A percentile compares a stretch with the other conserved stretches of the same genome.
Conservation (phyloP, 2,329 filamentous ascomycete species). For the Sporothrix pseudoabietina region DNA sequence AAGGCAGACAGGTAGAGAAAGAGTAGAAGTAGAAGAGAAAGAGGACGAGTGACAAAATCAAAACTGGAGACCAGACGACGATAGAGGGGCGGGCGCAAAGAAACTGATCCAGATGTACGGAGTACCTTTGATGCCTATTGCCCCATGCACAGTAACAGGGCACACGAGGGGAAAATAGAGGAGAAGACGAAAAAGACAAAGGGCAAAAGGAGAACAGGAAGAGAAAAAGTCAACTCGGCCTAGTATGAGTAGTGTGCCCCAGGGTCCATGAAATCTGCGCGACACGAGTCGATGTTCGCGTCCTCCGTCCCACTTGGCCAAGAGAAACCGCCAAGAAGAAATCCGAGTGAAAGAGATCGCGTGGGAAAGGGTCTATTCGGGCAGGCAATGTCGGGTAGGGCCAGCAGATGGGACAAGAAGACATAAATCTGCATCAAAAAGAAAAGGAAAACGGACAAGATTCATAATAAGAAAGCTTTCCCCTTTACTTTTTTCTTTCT, state of each 20-base stretch:
- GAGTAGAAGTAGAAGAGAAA: not conserved
- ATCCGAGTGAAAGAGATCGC: not conserved
- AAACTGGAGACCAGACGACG: not conserved
- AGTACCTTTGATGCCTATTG: not conserved
- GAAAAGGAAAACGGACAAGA: not conserved
- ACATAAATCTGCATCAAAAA: not conserved
- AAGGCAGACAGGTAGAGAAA: not conserved
- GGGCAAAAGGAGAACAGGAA: not conserved
- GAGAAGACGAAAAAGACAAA: not conserved
- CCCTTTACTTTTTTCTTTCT: not conserved
- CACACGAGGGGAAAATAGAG: not conserved
- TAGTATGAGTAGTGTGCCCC: not conserved
- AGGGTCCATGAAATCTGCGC: not conserved
- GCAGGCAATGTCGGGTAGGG: not conserved
- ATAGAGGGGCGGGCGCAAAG: not conserved
- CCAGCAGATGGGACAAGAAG: too few relatives aligned
- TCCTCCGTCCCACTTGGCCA: conserved; percentile 29
- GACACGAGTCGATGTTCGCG: not conserved
- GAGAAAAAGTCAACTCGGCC: not conserved
- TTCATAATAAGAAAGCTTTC: not conserved
- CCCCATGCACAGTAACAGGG: not conserved
- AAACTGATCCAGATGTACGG: not conserved
- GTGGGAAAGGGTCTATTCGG: not conserved
- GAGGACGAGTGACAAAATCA: not conserved
- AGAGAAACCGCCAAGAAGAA: conserved; percentile 6